Base-by-base conservation (phyloP, 768 basidiomycete species). In the Agaricus sinodeliciosus region DNA sequence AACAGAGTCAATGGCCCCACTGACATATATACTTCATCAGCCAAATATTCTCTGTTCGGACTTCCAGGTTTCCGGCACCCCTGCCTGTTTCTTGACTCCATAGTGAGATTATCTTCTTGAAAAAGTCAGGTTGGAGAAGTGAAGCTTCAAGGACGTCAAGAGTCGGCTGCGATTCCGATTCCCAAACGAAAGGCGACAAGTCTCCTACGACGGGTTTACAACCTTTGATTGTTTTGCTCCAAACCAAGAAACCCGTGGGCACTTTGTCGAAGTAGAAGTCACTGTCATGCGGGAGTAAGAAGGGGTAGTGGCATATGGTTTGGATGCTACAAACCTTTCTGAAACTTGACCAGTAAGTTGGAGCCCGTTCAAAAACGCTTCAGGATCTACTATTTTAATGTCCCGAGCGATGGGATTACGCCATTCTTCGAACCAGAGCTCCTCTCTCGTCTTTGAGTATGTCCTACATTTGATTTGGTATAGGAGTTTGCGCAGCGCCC, bases 1-100 rank as follows among this genome's bases (percentile, higher is more conserved):
- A 47, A 44, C 8, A 6, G 18, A 7, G 41, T 27, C 9, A 8
- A 51, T 35, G 39, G 27, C 25, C 9, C 7, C 37, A 53, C 54
- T 51, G 62, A 75, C 69, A 70, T 41, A 75, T 56, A 55, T 66
- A 73, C 62, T 72, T 74, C 57, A 73, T 70, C 57, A 63, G 72
- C 8, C 60, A 60, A 43, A 69, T 65, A 59, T 79, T 76, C 44
- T 78, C 76, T 4, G 72, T 62, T 49, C 88, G 76, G 37, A 89
- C 60, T 47, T 87, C 84, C 5, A 82, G 70, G 42, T 67, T 66
- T 9, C 72, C 68, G 25, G 74, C 64, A 46, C 68, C 75, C 64
- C 77, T 81, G 51, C 74, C 78, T 22, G 87, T 87, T 67, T 95
- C 93, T 68, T 94, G 90, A 27, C 84, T 76, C 83, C 90, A 93